These are phyloP conservation scores for Chaetomium sp. DNA, from an alignment of 2,329 filamentous ascomycete genomes.

Conservation along the genomic window DNA sequence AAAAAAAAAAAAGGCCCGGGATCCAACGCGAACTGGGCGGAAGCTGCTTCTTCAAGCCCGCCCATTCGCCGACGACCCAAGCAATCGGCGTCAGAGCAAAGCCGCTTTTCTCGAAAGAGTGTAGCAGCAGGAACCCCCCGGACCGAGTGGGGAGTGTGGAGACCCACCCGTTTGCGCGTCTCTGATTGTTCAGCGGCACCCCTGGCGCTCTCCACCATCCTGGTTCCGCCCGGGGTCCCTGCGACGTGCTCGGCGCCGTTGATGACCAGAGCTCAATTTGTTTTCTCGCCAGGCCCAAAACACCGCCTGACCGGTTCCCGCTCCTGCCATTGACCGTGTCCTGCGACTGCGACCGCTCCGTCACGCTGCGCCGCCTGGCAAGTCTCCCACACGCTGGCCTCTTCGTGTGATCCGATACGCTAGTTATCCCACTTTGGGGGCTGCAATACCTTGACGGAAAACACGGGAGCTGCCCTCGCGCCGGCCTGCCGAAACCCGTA, in stretches of 20 bases:
- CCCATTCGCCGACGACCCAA: constrained; percentile 23
- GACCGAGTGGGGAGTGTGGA: constrained; percentile 25
- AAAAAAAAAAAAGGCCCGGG: constrained; percentile 4
- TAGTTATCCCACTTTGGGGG: background rate
- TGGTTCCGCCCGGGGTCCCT: constrained; percentile 30
- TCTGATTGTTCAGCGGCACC: constrained; percentile 31
- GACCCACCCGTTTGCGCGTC: constrained; percentile 29
- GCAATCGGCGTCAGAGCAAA: constrained; percentile 9
- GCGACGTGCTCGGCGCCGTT: constrained; percentile 32
- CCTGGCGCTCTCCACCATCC: constrained; percentile 31
- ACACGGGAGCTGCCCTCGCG: constrained; percentile 15
- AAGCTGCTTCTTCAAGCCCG: constrained; percentile 12
- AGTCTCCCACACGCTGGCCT: constrained; percentile 20
- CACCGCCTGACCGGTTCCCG: constrained; percentile 28
- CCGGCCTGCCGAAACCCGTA: constrained; percentile 30
- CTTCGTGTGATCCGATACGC: constrained; percentile 15
- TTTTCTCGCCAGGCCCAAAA: constrained; percentile 27
- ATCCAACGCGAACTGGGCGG: constrained; percentile 8
- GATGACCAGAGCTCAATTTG: constrained; percentile 29
- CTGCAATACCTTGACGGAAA: constrained; percentile 3
- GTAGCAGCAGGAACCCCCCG: constrained; percentile 24
- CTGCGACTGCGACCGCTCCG: constrained; percentile 24
- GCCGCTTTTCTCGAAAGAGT: constrained; percentile 21
- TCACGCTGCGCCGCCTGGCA: constrained; percentile 21
- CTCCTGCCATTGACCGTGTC: constrained; percentile 29